Evolutionary conservation across 2,329 filamentous ascomycete species (phyloP).

Genomic region (Myriosclerotinia curreyana): DNA sequence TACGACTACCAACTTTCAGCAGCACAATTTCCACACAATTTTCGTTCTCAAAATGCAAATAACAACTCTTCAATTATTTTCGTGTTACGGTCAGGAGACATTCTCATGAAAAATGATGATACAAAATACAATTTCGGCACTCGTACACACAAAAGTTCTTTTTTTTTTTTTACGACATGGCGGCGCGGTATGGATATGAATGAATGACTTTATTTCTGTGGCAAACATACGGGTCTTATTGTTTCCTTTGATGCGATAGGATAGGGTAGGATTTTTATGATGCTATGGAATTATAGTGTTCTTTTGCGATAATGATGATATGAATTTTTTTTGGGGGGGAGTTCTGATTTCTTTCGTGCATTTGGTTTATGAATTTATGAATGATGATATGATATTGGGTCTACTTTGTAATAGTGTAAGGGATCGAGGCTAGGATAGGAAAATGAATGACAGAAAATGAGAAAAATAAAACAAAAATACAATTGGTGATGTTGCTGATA

Average conservation of each 20-base stretch:
- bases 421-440: background rate
- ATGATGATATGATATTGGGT: background rate
- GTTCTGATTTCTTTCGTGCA: background rate
- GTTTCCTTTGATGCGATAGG: background rate
- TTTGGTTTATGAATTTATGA: too few species aligned
- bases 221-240: background rate
- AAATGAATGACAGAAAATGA: background rate
- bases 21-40: background rate
- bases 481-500: background rate
- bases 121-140: background rate
- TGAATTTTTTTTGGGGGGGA: background rate
- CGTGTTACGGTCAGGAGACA: too few species aligned
- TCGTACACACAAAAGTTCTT: background rate
- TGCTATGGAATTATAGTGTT: background rate
- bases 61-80: background rate
- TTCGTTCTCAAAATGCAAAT: background rate
- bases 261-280: background rate
- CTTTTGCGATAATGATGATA: background rate
- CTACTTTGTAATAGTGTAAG: background rate
- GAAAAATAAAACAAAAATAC: background rate
- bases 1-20: background rate
- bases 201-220: background rate
- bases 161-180: background rate
- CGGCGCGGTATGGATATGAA: background rate
- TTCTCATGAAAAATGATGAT: conserved; percentile 5